A percentile compares a stretch with the other conserved stretches of the same genome.
phyloP scores from a whole-genome alignment of 148 eudicot species.

The Chenopodium formosanum region DNA sequence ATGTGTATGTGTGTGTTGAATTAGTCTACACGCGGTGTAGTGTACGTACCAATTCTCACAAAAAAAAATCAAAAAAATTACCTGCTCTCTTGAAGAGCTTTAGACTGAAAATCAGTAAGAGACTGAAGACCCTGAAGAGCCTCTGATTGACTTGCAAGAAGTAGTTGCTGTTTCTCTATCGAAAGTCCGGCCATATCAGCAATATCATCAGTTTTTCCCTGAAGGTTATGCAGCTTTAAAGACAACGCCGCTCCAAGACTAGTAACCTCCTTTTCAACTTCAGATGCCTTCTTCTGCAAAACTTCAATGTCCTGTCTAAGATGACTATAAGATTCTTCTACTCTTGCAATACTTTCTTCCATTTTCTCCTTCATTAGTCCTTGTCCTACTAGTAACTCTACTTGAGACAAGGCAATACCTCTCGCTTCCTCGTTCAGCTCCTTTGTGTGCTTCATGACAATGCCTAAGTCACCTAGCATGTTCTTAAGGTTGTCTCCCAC shows the following conservation, averaged over 20 bases:
- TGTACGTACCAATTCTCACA: no score
- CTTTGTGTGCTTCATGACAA: slow-evolving; percentile 18
- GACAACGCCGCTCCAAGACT: slow-evolving; percentile 57
- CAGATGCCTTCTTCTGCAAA: slow-evolving; percentile 26
- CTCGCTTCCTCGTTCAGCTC: slow-evolving; percentile 29
- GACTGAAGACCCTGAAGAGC: slow-evolving; percentile 65
- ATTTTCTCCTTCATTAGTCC: slow-evolving; percentile 24
- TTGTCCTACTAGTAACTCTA: slow-evolving; percentile 28
- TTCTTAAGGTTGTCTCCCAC: slow-evolving; percentile 23
- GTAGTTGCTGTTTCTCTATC: slow-evolving; percentile 61
- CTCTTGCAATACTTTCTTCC: slow-evolving; percentile 28
- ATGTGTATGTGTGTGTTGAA: no score
- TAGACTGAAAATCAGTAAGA: slow-evolving; percentile 53
- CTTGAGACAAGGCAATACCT: slow-evolving; percentile 24
- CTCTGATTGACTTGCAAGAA: slow-evolving; percentile 54
- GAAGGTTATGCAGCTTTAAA: slow-evolving; percentile 50
- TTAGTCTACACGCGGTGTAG: no score
- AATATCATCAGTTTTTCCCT: slow-evolving; percentile 71
- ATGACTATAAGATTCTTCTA: slow-evolving; percentile 23
- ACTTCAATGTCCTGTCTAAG: slow-evolving; percentile 15
- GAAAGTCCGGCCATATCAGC: slow-evolving; percentile 54
- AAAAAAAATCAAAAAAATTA: slow-evolving; percentile 9
- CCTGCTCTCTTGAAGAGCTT: slow-evolving; percentile 88
- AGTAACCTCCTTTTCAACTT: slow-evolving; percentile 56
- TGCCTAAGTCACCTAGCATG: slow-evolving; percentile 19